A percentile compares a stretch with the other conserved stretches of the same genome.
Conservation (phyloP, 164 flowering plant genomes). For the Stephania cephalantha region DNA sequence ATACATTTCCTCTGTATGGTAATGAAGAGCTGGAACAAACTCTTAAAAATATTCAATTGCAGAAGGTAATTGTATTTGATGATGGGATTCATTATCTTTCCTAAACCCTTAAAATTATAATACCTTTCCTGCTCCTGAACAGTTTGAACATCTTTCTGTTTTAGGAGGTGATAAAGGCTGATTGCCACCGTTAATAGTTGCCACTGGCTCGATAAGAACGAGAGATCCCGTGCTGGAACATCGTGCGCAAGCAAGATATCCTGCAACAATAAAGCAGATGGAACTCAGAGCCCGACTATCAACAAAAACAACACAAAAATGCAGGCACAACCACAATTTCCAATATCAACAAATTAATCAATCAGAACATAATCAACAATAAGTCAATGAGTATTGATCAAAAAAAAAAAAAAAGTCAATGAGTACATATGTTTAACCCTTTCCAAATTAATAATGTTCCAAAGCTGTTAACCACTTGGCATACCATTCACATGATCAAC, state of each 20-base stretch:
- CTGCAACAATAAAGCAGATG: conserved; percentile 31
- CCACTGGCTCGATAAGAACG: conserved; percentile 64
- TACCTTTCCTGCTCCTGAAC: conserved; percentile 97
- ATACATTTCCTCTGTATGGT: too few relatives aligned
- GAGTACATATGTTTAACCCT: neutral
- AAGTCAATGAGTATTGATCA: neutral
- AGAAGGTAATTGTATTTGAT: neutral
- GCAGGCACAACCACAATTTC: conserved; percentile 86
- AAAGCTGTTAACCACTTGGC: neutral
- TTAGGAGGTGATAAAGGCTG: conserved; percentile 65
- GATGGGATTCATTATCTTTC: too few relatives aligned
- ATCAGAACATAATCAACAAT: neutral
- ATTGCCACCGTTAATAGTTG: conserved; percentile 46
- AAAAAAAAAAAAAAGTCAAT: too few relatives aligned
- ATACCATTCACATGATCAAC: neutral
- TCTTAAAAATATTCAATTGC: neutral
- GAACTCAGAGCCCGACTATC: too few relatives aligned
- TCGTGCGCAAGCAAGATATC: conserved; percentile 97
- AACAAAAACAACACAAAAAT: too few relatives aligned
- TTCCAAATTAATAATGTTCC: neutral
- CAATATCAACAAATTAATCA: conserved; percentile 32
- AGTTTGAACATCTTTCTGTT: conserved; percentile 88
- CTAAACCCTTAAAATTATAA: too few relatives aligned
- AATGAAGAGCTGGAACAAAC: neutral
- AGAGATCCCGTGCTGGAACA: conserved; percentile 80